phyloP scores from a whole-genome alignment of 208 protist species.

The Porcisia hertigi region DNA sequence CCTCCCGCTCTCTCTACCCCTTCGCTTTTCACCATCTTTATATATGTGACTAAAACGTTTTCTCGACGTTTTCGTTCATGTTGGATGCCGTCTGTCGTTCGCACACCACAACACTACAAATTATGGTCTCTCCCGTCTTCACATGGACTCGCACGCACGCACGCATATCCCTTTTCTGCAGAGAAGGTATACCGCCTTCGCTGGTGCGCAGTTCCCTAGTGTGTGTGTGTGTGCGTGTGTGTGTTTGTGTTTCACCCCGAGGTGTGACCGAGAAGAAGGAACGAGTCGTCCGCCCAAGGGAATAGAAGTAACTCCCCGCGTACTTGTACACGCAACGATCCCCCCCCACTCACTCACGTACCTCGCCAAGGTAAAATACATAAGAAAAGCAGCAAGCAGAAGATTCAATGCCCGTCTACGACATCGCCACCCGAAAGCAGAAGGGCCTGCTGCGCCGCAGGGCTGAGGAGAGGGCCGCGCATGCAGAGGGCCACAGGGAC shows the following conservation, averaged over 20 bases:
- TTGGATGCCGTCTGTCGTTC: not conserved
- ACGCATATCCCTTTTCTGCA: not conserved
- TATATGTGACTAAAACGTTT: not conserved
- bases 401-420: constrained; percentile 66
- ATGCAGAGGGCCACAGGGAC: constrained; percentile 30
- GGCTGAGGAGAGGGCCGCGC: constrained; percentile 17
- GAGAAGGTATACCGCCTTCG: not conserved
- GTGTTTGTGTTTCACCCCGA: not conserved
- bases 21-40: not conserved
- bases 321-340: not conserved
- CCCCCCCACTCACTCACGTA: too few species aligned
- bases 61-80: not conserved
- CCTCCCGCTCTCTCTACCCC: not conserved
- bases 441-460: constrained; percentile 32
- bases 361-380: not conserved
- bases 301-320: not conserved
- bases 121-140: not conserved
- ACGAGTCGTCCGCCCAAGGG: not conserved
- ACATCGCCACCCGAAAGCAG: constrained; percentile 59
- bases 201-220: not conserved
- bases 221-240: not conserved
- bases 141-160: not conserved
- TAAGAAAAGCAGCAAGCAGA: not conserved
- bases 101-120: not conserved
- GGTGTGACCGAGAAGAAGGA: not conserved